These are phyloP conservation scores for Phylloporus sp. DNA, from an alignment of 768 basidiomycete species.

Conservation along the genomic window DNA sequence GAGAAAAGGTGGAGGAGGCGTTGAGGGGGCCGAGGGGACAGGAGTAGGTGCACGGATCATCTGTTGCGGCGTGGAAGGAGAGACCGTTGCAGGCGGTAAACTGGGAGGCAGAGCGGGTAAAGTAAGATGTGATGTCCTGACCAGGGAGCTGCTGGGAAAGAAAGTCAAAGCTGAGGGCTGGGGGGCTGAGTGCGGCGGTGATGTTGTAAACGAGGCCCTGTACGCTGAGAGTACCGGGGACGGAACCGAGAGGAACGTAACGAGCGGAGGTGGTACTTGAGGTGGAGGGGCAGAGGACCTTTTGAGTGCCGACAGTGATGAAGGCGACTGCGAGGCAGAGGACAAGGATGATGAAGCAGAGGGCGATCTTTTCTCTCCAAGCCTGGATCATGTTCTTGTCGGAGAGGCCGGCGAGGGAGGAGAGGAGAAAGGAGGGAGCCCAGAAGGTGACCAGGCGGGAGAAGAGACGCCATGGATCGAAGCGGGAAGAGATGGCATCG, in stretches of 20 bases:
- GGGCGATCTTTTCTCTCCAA: slow-evolving; percentile 95
- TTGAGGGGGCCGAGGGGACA: slow-evolving; percentile 68
- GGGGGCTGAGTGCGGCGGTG: slow-evolving; percentile 42
- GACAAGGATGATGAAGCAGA: slow-evolving; percentile 81
- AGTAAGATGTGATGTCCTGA: slow-evolving; percentile 86
- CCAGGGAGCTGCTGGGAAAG: slow-evolving; percentile 58
- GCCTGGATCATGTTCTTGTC: slow-evolving; percentile 79
- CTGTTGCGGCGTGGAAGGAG: slow-evolving; percentile 63
- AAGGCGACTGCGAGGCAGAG: slow-evolving; percentile 83
- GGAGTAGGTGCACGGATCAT: slow-evolving; percentile 59
- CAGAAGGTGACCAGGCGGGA: slow-evolving; percentile 81
- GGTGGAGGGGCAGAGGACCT: slow-evolving; percentile 77
- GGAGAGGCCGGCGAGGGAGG: slow-evolving; percentile 71
- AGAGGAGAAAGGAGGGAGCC: slow-evolving; percentile 77
- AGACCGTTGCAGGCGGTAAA: slow-evolving; percentile 63
- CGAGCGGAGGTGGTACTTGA: slow-evolving; percentile 36
- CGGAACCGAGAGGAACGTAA: slow-evolving; percentile 53
- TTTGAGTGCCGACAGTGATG: slow-evolving; percentile 89
- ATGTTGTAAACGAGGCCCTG: slow-evolving; percentile 76
- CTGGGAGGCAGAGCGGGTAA: slow-evolving; percentile 62
- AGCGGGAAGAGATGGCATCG: slow-evolving; percentile 26
- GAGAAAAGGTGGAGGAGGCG: slow-evolving; percentile 47
- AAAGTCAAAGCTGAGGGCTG: slow-evolving; percentile 51
- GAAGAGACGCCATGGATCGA: slow-evolving; percentile 76
- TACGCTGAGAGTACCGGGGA: slow-evolving; percentile 64